A percentile compares a stretch with the other conserved stretches of the same genome.
Conservation (phyloP, 2,329 filamentous ascomycete genomes). For the Claviceps quebecensis region DNA sequence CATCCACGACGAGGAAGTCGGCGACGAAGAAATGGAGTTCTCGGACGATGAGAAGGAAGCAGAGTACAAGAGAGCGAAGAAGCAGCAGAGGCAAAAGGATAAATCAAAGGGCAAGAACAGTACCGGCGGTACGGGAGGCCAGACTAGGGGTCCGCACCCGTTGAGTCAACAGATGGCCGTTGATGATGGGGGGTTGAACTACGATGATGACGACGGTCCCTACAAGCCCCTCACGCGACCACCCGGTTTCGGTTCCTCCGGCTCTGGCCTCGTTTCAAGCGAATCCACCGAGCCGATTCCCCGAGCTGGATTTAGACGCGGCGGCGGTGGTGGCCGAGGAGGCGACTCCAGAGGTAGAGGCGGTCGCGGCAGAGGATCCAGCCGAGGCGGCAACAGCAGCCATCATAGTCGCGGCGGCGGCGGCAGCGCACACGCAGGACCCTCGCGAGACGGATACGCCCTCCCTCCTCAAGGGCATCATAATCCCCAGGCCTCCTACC, state of each 20-base stretch:
- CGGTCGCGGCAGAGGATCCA: slow-evolving; percentile 26
- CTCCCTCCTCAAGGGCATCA: slow-evolving; percentile 19
- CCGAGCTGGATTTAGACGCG: slow-evolving; percentile 9
- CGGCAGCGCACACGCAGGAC: slow-evolving; percentile 7
- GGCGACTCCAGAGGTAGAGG: slow-evolving; percentile 25
- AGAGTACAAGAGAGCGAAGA: slow-evolving; percentile 57
- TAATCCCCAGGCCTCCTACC: slow-evolving; percentile 17
- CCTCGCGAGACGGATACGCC: slow-evolving; percentile 27
- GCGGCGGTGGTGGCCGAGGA: slow-evolving; percentile 25
- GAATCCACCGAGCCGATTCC: slow-evolving; percentile 22
- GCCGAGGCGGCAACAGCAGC: slow-evolving; percentile 27
- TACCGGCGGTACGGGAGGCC: slow-evolving; percentile 16
- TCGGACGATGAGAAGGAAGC: slow-evolving; percentile 93
- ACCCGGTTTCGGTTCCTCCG: slow-evolving; percentile 36
- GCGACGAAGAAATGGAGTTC: slow-evolving; percentile 79
- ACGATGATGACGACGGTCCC: slow-evolving; percentile 53
- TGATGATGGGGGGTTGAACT: slow-evolving; percentile 40
- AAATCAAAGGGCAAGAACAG: slow-evolving; percentile 29
- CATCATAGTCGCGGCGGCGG: slow-evolving; percentile 25
- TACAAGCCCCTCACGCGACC: slow-evolving; percentile 62
- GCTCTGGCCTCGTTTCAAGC: slow-evolving; percentile 28
- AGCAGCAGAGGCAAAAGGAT: slow-evolving; percentile 52
- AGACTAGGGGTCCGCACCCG: slow-evolving; percentile 24
- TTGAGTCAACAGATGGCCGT: slow-evolving; percentile 25
- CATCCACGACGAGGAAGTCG: slow-evolving; percentile 82